Percentiles rank a stretch among this genome's conserved stretches.
phyloP scores from a whole-genome alignment of 352 stramenopile genomes.

The Globisporangium polare region DNA sequence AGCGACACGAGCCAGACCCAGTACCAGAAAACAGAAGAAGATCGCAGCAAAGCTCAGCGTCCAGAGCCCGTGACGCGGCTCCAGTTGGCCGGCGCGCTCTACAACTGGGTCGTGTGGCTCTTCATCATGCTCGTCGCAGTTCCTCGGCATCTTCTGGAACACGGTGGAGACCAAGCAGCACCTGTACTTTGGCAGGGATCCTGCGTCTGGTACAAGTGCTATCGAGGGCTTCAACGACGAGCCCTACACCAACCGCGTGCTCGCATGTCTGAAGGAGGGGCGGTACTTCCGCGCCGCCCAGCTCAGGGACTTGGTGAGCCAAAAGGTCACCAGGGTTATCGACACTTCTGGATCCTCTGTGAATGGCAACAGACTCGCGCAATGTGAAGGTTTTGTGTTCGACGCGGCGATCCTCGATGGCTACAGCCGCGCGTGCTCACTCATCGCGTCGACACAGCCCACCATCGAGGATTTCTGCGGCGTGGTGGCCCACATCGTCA shows the following conservation, averaged over 20 bases:
- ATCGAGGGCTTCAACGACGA: constrained; percentile 36
- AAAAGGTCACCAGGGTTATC: constrained; percentile 1
- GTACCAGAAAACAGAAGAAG: no score
- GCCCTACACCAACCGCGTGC: constrained; percentile 35
- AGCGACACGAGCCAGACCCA: no score
- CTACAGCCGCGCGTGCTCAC: constrained; percentile 6
- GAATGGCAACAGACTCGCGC: constrained; percentile 21
- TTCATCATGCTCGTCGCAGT: background rate
- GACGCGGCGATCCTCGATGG: background rate
- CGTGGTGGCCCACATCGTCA: constrained; percentile 24
- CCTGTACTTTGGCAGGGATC: constrained; percentile 9
- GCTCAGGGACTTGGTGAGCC: no score
- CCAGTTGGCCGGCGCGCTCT: background rate
- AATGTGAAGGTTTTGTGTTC: constrained; percentile 3
- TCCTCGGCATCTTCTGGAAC: constrained; percentile 12
- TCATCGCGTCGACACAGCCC: constrained; percentile 15
- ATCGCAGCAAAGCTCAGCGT: no score
- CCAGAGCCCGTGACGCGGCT: background rate
- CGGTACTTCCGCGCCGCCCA: constrained; percentile 29
- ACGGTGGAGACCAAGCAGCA: background rate
- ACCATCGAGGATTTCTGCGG: constrained; percentile 16
- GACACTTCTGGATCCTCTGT: constrained; percentile 16
- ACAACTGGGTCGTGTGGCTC: constrained; percentile 1
- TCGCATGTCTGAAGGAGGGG: constrained; percentile 37
- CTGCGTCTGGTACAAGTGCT: background rate